A percentile compares a stretch with the other conserved stretches of the same genome.
phyloP scores from a whole-genome alignment of 1,139 yeast species.

The Diutina siamensis region DNA sequence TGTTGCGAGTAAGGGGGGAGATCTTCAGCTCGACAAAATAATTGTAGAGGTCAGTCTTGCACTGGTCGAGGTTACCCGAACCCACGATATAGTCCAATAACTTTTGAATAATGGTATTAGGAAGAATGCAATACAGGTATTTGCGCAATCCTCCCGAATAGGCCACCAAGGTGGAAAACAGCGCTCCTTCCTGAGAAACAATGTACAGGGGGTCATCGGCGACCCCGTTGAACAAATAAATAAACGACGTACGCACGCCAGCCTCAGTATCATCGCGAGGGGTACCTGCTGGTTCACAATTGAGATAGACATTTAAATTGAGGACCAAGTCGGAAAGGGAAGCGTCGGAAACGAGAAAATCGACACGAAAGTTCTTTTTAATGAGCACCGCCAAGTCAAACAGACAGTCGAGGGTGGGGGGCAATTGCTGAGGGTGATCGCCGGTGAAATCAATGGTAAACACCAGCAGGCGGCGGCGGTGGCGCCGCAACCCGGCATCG shows the following conservation, averaged over 20 bases:
- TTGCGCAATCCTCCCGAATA: slow-evolving; percentile 33
- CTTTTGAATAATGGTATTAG: slow-evolving; percentile 21
- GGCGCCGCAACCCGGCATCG: neutral
- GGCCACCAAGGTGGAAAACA: slow-evolving; percentile 22
- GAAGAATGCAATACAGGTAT: slow-evolving; percentile 28
- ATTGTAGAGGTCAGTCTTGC: slow-evolving; percentile 7
- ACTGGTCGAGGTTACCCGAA: slow-evolving; percentile 10
- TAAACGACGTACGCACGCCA: slow-evolving; percentile 9
- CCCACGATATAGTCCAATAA: slow-evolving; percentile 11
- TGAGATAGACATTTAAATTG: slow-evolving; percentile 26
- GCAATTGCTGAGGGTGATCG: slow-evolving; percentile 1
- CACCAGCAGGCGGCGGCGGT: neutral
- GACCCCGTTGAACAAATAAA: slow-evolving; percentile 10
- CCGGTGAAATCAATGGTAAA: neutral
- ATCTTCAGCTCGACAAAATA: slow-evolving; percentile 12
- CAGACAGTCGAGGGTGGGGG: neutral
- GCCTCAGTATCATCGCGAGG: slow-evolving; percentile 4
- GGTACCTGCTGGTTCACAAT: slow-evolving; percentile 12
- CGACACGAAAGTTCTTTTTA: slow-evolving; percentile 28
- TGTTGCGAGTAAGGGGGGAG: slow-evolving; percentile 16
- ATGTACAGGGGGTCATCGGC: slow-evolving; percentile 21
- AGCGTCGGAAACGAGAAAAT: slow-evolving; percentile 25
- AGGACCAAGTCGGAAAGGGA: slow-evolving; percentile 24
- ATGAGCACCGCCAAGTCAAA: slow-evolving; percentile 23
- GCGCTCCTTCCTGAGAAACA: slow-evolving; percentile 18